phyloP scores from a whole-genome alignment of 2,329 filamentous ascomycete species.

The Pseudogymnoascus sp. region DNA sequence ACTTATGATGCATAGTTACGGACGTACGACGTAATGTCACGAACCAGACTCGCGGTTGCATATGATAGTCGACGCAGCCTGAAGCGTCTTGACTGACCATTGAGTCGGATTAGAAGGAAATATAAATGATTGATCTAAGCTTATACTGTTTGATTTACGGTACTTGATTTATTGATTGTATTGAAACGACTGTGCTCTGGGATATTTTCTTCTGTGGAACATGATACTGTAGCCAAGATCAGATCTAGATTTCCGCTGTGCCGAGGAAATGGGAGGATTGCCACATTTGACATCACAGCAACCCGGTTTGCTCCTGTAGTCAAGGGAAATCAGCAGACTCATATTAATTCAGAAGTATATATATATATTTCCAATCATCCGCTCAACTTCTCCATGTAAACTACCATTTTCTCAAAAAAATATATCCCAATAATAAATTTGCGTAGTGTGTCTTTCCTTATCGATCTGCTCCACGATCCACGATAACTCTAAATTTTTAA shows the following conservation, averaged over 20 bases:
- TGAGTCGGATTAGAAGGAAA: conserved; percentile 3
- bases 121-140: conserved; percentile 1
- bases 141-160: too few species aligned
- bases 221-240: neutral
- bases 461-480: neutral
- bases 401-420: neutral
- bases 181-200: neutral
- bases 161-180: neutral
- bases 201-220: neutral
- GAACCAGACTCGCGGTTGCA: neutral
- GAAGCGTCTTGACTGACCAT: conserved; percentile 4
- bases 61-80: conserved; percentile 4
- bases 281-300: neutral
- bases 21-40: conserved; percentile 1
- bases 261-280: neutral
- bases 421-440: neutral
- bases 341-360: neutral
- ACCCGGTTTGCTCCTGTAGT: neutral
- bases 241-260: neutral
- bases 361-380: neutral
- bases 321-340: neutral
- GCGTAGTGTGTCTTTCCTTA: neutral
- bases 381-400: neutral
- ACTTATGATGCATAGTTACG: conserved; percentile 3
- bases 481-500: conserved; percentile 5